These are phyloP conservation scores for Incumbomyces delicatus DNA, from an alignment of 2,329 filamentous ascomycete species.

Conservation along the genomic window DNA sequence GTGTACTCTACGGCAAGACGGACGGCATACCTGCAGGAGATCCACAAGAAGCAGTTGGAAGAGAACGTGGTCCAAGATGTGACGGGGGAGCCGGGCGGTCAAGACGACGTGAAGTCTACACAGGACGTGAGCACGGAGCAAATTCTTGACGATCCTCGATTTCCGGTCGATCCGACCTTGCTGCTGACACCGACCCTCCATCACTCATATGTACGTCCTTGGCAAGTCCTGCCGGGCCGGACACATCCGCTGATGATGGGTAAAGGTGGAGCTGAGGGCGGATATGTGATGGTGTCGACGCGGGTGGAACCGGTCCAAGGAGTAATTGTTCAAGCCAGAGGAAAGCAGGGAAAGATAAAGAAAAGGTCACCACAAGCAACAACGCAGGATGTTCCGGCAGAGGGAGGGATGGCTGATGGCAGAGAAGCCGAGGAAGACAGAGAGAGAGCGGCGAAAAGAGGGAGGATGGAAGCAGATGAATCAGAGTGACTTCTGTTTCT, in stretches of 20 bases:
- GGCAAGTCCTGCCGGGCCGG: slow-evolving; percentile 84
- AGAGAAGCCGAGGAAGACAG: slow-evolving; percentile 5
- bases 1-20: slow-evolving; percentile 72
- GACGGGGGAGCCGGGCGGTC: background rate
- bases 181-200: slow-evolving; percentile 72
- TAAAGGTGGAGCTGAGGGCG: slow-evolving; percentile 72
- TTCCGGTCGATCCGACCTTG: slow-evolving; percentile 77
- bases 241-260: slow-evolving; percentile 94
- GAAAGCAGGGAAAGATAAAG: slow-evolving; percentile 47
- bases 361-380: slow-evolving; percentile 42
- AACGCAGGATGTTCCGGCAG: background rate
- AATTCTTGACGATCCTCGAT: slow-evolving; percentile 49
- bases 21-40: slow-evolving; percentile 56
- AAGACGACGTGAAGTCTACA: slow-evolving; percentile 4
- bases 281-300: slow-evolving; percentile 73
- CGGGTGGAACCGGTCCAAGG: slow-evolving; percentile 64
- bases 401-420: slow-evolving; percentile 1
- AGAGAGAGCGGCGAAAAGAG: background rate
- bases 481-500: too few relatives aligned
- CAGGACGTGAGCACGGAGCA: slow-evolving; percentile 6
- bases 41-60: slow-evolving; percentile 28
- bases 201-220: slow-evolving; percentile 65
- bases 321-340: slow-evolving; percentile 71
- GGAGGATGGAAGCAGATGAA: background rate
- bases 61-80: background rate